These are phyloP conservation scores for Diaporthe vexans DNA, from an alignment of 2,329 filamentous ascomycete species.

Conservation along the genomic window DNA sequence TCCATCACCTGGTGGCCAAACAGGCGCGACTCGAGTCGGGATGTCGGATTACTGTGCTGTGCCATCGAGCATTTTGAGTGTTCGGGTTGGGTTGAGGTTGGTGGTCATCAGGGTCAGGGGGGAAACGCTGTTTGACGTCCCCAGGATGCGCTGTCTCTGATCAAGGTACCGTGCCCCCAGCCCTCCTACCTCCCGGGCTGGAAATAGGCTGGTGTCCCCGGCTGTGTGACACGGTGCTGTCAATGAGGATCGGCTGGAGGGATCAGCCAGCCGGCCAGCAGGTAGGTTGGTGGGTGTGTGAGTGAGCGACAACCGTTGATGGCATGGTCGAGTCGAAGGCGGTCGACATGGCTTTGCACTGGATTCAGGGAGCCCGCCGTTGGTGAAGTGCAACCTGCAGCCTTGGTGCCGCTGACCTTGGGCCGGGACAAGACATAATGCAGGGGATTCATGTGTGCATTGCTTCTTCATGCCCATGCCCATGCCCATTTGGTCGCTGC, in stretches of 20 bases:
- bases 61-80: neutral
- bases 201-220: neutral
- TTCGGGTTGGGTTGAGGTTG: neutral
- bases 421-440: neutral
- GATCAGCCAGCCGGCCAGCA: neutral
- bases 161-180: neutral
- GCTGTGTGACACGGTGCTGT: slow-evolving; percentile 14
- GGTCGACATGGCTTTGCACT: slow-evolving; percentile 1
- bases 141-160: slow-evolving; percentile 4
- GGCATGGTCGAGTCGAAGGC: neutral
- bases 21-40: slow-evolving; percentile 21
- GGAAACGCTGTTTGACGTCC: slow-evolving; percentile 14
- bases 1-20: slow-evolving; percentile 5
- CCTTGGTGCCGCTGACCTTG: neutral
- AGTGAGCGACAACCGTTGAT: slow-evolving; percentile 4
- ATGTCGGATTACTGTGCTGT: neutral
- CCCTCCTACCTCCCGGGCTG: slow-evolving; percentile 1
- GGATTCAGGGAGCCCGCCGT: slow-evolving; percentile 1
- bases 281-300: neutral
- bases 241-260: slow-evolving; percentile 20
- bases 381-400: slow-evolving; percentile 5
- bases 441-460: slow-evolving; percentile 9
- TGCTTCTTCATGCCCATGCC: slow-evolving; percentile 14
- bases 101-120: slow-evolving; percentile 22
- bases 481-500: neutral